Conservation (phyloP, 148 eudicot species). For the Rhododendron molle region DNA sequence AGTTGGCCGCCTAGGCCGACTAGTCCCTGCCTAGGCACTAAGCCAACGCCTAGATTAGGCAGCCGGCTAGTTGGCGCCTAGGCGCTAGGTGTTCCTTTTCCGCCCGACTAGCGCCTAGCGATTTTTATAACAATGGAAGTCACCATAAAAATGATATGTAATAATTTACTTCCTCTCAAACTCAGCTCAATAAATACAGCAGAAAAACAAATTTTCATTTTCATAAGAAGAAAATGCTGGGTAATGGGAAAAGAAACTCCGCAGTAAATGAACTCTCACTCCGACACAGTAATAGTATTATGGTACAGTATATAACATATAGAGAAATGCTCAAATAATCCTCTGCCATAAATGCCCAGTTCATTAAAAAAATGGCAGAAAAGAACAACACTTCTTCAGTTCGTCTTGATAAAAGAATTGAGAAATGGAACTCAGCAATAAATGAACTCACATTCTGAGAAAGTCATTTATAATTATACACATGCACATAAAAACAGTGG, state of each 20-base stretch:
- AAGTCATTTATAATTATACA: neutral
- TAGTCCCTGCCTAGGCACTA: neutral
- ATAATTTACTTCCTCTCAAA: neutral
- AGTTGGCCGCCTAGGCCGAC: neutral
- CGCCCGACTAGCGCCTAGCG: neutral
- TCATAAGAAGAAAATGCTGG: neutral
- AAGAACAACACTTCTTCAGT: neutral
- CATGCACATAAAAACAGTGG: neutral
- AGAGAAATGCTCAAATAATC: neutral
- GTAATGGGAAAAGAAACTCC: neutral
- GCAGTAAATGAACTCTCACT: neutral
- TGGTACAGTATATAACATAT: neutral
- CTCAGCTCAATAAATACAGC: neutral
- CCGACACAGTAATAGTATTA: neutral
- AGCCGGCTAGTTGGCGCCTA: neutral
- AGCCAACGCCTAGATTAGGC: neutral
- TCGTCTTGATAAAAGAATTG: neutral
- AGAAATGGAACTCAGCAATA: neutral
- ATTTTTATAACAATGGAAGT: neutral
- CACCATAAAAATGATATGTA: neutral
- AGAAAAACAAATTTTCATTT: neutral
- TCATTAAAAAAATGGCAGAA: neutral
- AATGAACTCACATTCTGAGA: conserved; percentile 3
- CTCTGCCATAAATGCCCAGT: neutral
- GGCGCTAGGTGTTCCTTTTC: too few species aligned